Conservation (phyloP, 139 green algal species). For the Closterium sp. region DNA sequence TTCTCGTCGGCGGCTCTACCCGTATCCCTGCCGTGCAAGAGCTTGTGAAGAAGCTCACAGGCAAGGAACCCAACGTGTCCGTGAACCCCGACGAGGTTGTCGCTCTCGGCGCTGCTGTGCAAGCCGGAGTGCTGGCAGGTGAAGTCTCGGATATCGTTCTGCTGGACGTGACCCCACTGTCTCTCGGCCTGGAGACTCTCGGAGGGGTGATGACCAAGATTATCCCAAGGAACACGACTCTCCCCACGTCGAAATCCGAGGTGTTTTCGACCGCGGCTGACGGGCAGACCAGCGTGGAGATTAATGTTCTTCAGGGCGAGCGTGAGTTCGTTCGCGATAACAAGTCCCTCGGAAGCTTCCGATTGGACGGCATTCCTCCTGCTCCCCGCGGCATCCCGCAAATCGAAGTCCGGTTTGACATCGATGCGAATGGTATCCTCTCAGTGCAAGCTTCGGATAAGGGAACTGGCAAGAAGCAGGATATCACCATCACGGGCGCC, state of each 20-base stretch:
- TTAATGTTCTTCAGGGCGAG: slow-evolving; percentile 94
- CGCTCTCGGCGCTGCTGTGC: slow-evolving; percentile 94
- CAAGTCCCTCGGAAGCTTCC: slow-evolving; percentile 89
- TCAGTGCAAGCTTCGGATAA: slow-evolving; percentile 92
- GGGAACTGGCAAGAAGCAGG: slow-evolving; percentile 88
- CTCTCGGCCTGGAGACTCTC: slow-evolving; percentile 94
- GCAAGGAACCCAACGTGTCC: slow-evolving; percentile 92
- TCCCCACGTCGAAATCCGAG: slow-evolving; percentile 95
- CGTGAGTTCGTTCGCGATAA: slow-evolving; percentile 92
- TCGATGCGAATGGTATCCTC: slow-evolving; percentile 98
- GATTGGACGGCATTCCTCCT: slow-evolving; percentile 95
- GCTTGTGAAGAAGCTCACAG: slow-evolving; percentile 85
- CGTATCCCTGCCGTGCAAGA: slow-evolving; percentile 93
- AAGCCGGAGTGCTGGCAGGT: slow-evolving; percentile 74
- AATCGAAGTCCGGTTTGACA: slow-evolving; percentile 98
- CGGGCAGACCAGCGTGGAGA: slow-evolving; percentile 93
- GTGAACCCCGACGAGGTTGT: slow-evolving; percentile 99
- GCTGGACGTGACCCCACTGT: slow-evolving; percentile 95
- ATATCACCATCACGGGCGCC: slow-evolving; percentile 97
- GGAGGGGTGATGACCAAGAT: slow-evolving; percentile 96
- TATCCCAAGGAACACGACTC: slow-evolving; percentile 96
- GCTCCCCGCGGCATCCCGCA: slow-evolving; percentile 91
- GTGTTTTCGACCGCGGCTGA: slow-evolving; percentile 95
- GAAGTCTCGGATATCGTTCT: slow-evolving; percentile 90
- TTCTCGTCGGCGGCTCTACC: slow-evolving; percentile 88